Conservation (phyloP, 1,284 basidiomycete genomes). For the Rhodotorula sp. region DNA sequence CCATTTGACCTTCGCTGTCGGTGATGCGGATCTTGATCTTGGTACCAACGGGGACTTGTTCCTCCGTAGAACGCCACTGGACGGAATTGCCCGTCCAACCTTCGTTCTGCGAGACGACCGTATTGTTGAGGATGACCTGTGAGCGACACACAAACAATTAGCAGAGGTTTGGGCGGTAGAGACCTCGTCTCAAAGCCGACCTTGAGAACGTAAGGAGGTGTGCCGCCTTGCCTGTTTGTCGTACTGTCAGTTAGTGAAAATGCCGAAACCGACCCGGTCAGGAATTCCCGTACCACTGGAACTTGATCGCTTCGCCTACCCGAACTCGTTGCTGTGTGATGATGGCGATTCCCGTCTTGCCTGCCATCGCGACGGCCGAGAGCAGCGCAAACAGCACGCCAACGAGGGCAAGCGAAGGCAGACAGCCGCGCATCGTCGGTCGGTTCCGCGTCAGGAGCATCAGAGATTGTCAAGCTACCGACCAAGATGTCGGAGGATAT, state of each 20-base stretch:
- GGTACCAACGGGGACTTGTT: constrained; percentile 4
- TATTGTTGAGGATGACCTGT: constrained; percentile 12
- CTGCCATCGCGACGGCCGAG: neutral
- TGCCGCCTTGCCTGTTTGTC: constrained; percentile 8
- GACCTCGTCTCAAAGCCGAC: neutral
- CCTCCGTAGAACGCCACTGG: constrained; percentile 7
- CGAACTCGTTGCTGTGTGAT: constrained; percentile 2
- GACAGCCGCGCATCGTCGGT: neutral
- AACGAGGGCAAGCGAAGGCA: neutral
- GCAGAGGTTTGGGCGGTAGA: too few species aligned
- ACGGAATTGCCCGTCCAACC: constrained; percentile 15
- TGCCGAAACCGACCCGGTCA: neutral
- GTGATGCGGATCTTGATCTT: constrained; percentile 18
- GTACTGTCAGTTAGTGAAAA: neutral
- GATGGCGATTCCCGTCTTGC: neutral
- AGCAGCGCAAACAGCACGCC: neutral
- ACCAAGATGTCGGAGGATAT: too few species aligned
- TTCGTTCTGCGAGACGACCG: constrained; percentile 8
- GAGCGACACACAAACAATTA: too few species aligned
- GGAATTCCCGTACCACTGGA: constrained; percentile 10
- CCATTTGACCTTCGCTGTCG: constrained; percentile 3
- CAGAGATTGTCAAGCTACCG: neutral
- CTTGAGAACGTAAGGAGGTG: constrained; percentile 11
- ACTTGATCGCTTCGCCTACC: constrained; percentile 10
- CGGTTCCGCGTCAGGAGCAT: neutral